Evolutionary conservation across 208 protist species (phyloP).

Genomic region (Leishmania aethiopica): DNA sequence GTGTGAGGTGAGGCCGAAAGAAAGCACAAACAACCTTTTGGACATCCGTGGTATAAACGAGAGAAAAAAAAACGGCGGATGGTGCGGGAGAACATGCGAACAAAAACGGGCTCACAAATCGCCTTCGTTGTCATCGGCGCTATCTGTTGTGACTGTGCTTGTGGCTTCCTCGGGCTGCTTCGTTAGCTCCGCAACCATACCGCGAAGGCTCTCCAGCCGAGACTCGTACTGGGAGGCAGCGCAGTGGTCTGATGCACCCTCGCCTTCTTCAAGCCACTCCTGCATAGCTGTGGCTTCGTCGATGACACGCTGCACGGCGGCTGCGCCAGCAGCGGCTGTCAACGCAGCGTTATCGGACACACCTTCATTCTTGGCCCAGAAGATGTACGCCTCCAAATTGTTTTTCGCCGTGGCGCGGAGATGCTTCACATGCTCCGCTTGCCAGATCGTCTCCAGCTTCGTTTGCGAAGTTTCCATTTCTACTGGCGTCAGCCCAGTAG

Average conservation of each 20-base stretch:
- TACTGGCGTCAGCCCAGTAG: slow-evolving; percentile 37
- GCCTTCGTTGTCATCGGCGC: not conserved
- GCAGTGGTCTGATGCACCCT: slow-evolving; percentile 64
- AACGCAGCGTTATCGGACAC: slow-evolving; percentile 54
- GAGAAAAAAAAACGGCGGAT: not conserved
- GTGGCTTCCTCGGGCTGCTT: slow-evolving; percentile 13
- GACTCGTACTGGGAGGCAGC: slow-evolving; percentile 52
- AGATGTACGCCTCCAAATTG: slow-evolving; percentile 82
- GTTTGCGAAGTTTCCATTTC: slow-evolving; percentile 26
- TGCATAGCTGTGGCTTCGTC: slow-evolving; percentile 32
- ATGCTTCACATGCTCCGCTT: slow-evolving; percentile 65
- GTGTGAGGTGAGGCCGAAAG: not conserved
- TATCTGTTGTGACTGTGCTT: not conserved
- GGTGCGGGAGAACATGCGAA: not conserved
- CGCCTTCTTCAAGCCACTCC: slow-evolving; percentile 84
- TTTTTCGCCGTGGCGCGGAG: slow-evolving; percentile 72
- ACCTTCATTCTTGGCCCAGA: slow-evolving; percentile 74
- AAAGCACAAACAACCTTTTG: not conserved
- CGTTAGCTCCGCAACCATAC: slow-evolving; percentile 34
- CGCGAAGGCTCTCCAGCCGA: slow-evolving; percentile 47
- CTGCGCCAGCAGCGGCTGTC: slow-evolving; percentile 14
- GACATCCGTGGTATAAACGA: not conserved
- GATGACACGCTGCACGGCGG: slow-evolving; percentile 37
- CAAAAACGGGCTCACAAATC: not conserved
- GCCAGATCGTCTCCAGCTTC: slow-evolving; percentile 53